A percentile compares a stretch with the other conserved stretches of the same genome.
phyloP scores from a whole-genome alignment of 2,329 filamentous ascomycete genomes.

The Sclerotinia glacialis region DNA sequence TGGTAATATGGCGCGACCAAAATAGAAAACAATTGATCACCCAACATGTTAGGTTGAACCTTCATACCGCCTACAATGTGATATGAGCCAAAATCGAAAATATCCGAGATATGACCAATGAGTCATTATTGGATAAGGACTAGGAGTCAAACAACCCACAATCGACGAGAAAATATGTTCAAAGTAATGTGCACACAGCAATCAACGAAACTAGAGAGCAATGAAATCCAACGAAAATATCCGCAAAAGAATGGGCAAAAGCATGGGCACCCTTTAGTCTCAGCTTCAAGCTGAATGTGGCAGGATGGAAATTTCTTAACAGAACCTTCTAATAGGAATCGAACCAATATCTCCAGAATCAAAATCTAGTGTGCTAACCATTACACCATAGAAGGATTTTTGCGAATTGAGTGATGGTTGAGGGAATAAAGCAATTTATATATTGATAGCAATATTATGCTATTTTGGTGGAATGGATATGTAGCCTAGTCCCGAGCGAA shows the following conservation, averaged over 20 bases:
- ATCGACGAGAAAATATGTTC: too few species aligned
- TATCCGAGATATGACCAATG: too few species aligned
- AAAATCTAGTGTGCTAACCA: conserved; percentile 22
- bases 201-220: too few species aligned
- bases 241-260: background rate
- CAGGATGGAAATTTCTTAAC: background rate
- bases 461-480: too few species aligned
- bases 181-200: too few species aligned
- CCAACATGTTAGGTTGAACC: background rate
- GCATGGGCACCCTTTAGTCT: background rate
- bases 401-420: background rate
- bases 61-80: background rate
- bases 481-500: too few species aligned
- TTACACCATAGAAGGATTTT: conserved; percentile 21
- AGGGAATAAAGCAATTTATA: too few species aligned
- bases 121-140: background rate
- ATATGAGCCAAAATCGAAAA: too few species aligned
- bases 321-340: conserved; percentile 25
- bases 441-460: too few species aligned
- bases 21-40: background rate
- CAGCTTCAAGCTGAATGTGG: conserved; percentile 14
- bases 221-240: too few species aligned
- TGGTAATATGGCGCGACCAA: background rate
- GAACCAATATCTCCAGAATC: conserved; percentile 25
- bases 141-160: background rate